Evolutionary conservation across 768 basidiomycete species (phyloP).

Genomic region (Boletus edulis): DNA sequence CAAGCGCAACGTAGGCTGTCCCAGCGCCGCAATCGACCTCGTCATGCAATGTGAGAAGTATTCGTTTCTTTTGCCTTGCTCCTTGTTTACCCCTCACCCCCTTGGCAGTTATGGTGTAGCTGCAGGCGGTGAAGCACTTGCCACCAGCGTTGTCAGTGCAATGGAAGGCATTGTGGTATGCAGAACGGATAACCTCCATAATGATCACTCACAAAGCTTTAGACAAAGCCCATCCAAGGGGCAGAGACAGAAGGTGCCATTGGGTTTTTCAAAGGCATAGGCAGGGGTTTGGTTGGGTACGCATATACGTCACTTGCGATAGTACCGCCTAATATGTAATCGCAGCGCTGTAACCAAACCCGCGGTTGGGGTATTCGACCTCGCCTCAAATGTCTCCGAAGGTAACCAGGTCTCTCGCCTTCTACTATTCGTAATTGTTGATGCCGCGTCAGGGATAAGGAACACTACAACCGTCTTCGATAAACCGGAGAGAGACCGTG

Average conservation of each 20-base stretch:
- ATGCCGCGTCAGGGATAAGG: slow-evolving; percentile 68
- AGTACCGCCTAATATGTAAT: neutral
- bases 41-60: slow-evolving; percentile 81
- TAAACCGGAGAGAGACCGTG: slow-evolving; percentile 82
- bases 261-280: slow-evolving; percentile 98
- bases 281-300: slow-evolving; percentile 94
- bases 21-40: slow-evolving; percentile 89
- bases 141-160: slow-evolving; percentile 91
- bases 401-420: slow-evolving; percentile 42
- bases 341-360: slow-evolving; percentile 90
- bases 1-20: slow-evolving; percentile 86
- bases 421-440: neutral
- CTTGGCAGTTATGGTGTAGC: slow-evolving; percentile 83
- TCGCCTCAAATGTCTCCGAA: slow-evolving; percentile 93
- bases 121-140: slow-evolving; percentile 91
- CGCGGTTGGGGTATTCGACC: slow-evolving; percentile 93
- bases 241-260: slow-evolving; percentile 92
- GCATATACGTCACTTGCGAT: neutral
- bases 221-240: slow-evolving; percentile 98
- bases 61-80: neutral
- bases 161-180: slow-evolving; percentile 91
- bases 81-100: neutral
- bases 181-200: slow-evolving; percentile 10
- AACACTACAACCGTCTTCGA: slow-evolving; percentile 99
- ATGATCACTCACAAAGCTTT: slow-evolving; percentile 5